phyloP scores from a whole-genome alignment of 2,329 filamentous ascomycete species.

The Aspergillus sp. region DNA sequence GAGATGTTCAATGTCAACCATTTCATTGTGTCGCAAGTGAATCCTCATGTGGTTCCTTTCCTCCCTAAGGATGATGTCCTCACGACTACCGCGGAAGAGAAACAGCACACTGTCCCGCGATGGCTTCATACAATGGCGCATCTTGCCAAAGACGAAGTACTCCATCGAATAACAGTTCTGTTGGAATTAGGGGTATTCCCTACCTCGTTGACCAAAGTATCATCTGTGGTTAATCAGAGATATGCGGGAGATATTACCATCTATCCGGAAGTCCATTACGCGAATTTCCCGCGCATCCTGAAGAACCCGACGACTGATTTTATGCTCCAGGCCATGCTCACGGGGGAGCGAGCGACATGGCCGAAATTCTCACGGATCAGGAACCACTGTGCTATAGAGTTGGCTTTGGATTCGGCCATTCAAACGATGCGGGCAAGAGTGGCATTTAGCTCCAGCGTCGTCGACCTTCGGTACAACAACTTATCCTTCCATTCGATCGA shows the following conservation, averaged over 20 bases:
- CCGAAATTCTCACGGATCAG: conserved; percentile 76
- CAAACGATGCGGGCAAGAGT: conserved; percentile 32
- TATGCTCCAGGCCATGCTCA: conserved; percentile 67
- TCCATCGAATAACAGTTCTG: conserved; percentile 72
- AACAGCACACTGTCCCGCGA: conserved; percentile 24
- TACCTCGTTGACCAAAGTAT: conserved; percentile 65
- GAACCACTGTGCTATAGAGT: conserved; percentile 79
- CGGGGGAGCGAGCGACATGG: conserved; percentile 83
- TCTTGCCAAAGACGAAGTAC: conserved; percentile 66
- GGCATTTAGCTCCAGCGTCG: conserved; percentile 22
- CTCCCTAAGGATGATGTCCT: conserved; percentile 60
- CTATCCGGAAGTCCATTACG: conserved; percentile 64
- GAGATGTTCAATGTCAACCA: conserved; percentile 99
- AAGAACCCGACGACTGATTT: conserved; percentile 79
- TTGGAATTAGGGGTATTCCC: conserved; percentile 73
- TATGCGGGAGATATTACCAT: conserved; percentile 96
- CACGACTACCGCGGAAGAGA: conserved; percentile 18
- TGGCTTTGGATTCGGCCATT: conserved; percentile 52
- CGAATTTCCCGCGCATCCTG: conserved; percentile 66
- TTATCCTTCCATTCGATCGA: conserved; percentile 9
- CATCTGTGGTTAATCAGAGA: conserved; percentile 75
- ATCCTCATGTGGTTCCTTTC: conserved; percentile 86
- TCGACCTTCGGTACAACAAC: conserved; percentile 12
- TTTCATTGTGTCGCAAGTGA: conserved; percentile 95
- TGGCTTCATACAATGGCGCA: conserved; percentile 61